Evolutionary conservation across 768 basidiomycete genomes (phyloP).

Genomic region (Rhizopogon vulgaris): DNA sequence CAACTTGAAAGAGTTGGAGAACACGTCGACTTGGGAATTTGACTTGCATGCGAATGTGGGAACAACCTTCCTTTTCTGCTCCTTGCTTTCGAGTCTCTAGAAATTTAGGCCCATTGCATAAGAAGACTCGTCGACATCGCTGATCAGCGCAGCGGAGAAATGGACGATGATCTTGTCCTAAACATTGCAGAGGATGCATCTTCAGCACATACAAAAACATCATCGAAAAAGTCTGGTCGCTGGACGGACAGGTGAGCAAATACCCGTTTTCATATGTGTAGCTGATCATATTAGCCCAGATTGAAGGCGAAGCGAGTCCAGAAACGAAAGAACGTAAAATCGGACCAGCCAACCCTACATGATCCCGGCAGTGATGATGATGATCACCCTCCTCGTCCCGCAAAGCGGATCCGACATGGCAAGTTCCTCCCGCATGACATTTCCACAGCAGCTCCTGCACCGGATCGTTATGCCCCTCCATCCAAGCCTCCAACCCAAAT

Average conservation of each 20-base stretch:
- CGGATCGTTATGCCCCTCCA: slow-evolving; percentile 15
- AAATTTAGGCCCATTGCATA: no score
- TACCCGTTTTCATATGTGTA: neutral
- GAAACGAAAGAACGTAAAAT: slow-evolving; percentile 48
- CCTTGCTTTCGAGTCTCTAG: no score
- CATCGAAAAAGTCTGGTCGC: slow-evolving; percentile 52
- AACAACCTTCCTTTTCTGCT: no score
- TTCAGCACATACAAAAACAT: slow-evolving; percentile 19
- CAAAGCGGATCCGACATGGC: slow-evolving; percentile 40
- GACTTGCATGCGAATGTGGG: neutral
- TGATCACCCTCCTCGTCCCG: slow-evolving; percentile 28
- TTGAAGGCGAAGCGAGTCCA: slow-evolving; percentile 67
- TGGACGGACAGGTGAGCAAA: slow-evolving; percentile 70
- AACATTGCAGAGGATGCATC: slow-evolving; percentile 51
- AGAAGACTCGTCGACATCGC: neutral
- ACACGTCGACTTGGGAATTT: neutral
- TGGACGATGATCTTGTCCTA: slow-evolving; percentile 74
- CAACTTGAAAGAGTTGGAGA: slow-evolving; percentile 2
- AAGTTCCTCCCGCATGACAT: slow-evolving; percentile 16
- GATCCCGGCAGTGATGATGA: slow-evolving; percentile 14
- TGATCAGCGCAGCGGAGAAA: slow-evolving; percentile 14
- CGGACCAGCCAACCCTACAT: slow-evolving; percentile 14
- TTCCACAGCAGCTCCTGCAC: slow-evolving; percentile 3
- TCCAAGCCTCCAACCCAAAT: slow-evolving; percentile 44
- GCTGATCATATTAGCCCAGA: slow-evolving; percentile 31